Base-by-base conservation (phyloP, 2,329 filamentous ascomycete genomes). In the Fusarium ambrosium region DNA sequence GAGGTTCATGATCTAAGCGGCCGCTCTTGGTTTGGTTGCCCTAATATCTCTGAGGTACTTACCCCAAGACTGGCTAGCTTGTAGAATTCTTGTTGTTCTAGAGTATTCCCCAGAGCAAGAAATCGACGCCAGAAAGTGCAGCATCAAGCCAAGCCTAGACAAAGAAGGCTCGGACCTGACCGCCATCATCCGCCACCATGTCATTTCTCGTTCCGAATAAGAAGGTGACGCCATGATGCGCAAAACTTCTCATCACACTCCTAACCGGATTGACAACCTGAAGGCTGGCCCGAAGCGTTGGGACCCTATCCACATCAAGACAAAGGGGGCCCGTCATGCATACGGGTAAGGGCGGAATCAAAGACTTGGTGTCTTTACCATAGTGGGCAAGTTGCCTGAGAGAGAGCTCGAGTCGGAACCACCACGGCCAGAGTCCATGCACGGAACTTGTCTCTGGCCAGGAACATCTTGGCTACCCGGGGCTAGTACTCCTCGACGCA, bases 361-460 rank as follows among this genome's bases (percentile, higher is more conserved):
- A 60, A 62, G 60, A 34, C 58, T 39, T 48, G 64, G 69, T 72
- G 64, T 59, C 68, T 48, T 65, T 41, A 45, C 69, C 58, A 65
- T 64, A 60, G 62, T 69, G 56, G 68, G 64, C 7, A 34, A 71
- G 27, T 20, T 64, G 27, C 55, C 39, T 36, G 41, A 74, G 41
- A 53, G 59, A 13, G n/a, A 51, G 53, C 60, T 64, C 37, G 43
- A 74, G 64, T 39, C 69, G 72, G 64, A 24, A 20, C 43, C 68
- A 64, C 66, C 29, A 39, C 32, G 43, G 68, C 32, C 53, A 55
- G 32, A 53, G 51, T 41, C 18, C 16, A 72, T 69, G 65, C 72
- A 75, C 45, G 61, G 66, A 74, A 69, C 64, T 72, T 72, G n/a
- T 63, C 59, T 43, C 64, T 66, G 22, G 18, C 48, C 36, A 48